A percentile compares a stretch with the other conserved stretches of the same genome.
Evolutionary conservation across 257 asterid species (phyloP).

Genomic region (Plantago major): DNA sequence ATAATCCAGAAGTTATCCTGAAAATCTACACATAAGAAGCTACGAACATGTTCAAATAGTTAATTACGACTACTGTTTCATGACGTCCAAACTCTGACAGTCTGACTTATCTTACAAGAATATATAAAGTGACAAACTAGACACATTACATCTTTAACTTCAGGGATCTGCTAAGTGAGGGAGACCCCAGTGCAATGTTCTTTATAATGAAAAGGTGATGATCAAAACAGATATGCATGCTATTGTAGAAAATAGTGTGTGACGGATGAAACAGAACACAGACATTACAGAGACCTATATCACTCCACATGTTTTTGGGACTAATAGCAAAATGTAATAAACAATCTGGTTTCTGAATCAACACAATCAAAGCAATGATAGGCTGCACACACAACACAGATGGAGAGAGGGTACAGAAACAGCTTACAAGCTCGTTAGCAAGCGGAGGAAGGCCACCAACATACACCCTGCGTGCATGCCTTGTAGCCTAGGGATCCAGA

Average conservation of each 20-base stretch:
- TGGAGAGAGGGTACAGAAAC: not conserved
- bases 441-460: constrained; percentile 63
- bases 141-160: not conserved
- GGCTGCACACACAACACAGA: not conserved
- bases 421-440: constrained; percentile 50
- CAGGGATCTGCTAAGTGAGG: not conserved
- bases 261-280: constrained; percentile 3
- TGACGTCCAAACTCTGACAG: not conserved
- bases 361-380: not conserved
- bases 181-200: not conserved
- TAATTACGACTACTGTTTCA: too few relatives aligned
- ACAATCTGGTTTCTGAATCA: not conserved
- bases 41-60: too few relatives aligned
- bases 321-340: not conserved
- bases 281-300: too few relatives aligned
- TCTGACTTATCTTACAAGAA: not conserved
- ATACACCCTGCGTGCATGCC: constrained; percentile 62
- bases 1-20: too few relatives aligned
- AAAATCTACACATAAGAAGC: too few relatives aligned
- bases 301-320: not conserved
- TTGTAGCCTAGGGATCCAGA: constrained; percentile 43
- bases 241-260: too few relatives aligned
- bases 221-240: not conserved
- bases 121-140: not conserved
- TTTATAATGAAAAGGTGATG: not conserved